Evolutionary conservation across 768 basidiomycete species (phyloP), one percentile per base, ranked within the genome.

Genomic region (Boletus coccyginus): DNA sequence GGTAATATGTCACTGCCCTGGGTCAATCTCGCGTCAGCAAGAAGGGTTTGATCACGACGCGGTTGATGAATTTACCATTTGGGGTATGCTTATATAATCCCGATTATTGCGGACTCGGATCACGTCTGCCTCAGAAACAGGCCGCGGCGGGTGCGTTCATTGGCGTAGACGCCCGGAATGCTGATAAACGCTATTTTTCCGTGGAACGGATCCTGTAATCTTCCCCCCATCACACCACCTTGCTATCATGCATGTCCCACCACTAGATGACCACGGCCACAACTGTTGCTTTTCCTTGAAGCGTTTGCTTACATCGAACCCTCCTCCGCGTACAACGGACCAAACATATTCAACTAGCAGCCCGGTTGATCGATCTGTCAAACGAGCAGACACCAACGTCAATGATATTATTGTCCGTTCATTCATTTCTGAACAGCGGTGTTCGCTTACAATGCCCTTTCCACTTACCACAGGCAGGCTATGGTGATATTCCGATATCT

Each of bases 121-220:
- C 70, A 60, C 66, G 60, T 55, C 56, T 53, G 54, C n/a, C 62
- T 58, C 59, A 61, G 57, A 61, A 48, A 53, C 47, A 54, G 21
- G 21, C 21, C 21, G 21, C 21, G 21, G 27, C 53, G 49, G 33
- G 41, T 50, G 48, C 21, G 57, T 44, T 48, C 33, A 49, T 51
- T 56, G 53, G 45, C 60, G 39, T 56, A 65, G 50, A 57, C 65
- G 56, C 60, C 58, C 58, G 38, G 56, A 64, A 64, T 50, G 57
- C 46, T 70, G 68, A 71, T 71, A 71, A 71, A 73, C 68, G 41
- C 60, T 46, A 52, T 46, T 66, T 61, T 62, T 66, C 48, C 63
- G 61, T 59, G 59, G 29, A 53, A 46, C 51, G 21, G 40, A 33
- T 52, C 44, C 47, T 54, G 44, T 49, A 43, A 9, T 38, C 50